Conservation (phyloP, 176 grass and related monocot species). For the Ampelocalamus luodianensis region DNA sequence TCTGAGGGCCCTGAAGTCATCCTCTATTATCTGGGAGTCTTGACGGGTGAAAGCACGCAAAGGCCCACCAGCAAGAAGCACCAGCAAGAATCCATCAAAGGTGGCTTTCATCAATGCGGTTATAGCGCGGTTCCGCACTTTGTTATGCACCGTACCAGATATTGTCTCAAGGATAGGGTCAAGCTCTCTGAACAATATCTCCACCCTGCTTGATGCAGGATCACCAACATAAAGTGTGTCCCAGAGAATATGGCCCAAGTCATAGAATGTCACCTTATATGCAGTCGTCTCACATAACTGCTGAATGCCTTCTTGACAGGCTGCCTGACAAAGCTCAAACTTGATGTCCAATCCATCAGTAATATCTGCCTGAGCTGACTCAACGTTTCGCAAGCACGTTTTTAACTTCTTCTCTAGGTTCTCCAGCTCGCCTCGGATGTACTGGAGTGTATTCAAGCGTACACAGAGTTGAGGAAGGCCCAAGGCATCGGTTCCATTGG, state of each 20-base stretch:
- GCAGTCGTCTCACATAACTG: constrained; percentile 88
- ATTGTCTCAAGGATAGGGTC: constrained; percentile 86
- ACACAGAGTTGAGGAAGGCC: constrained; percentile 83
- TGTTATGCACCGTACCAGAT: constrained; percentile 85
- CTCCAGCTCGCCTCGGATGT: constrained; percentile 76
- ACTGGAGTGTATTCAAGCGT: constrained; percentile 86
- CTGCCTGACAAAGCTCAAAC: constrained; percentile 76
- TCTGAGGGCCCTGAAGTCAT: constrained; percentile 80
- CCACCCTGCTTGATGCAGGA: constrained; percentile 66
- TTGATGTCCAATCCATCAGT: constrained; percentile 86
- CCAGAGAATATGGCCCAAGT: constrained; percentile 85
- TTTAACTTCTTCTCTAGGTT: constrained; percentile 93
- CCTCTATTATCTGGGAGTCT: constrained; percentile 73
- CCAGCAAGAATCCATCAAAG: constrained; percentile 92
- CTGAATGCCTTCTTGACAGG: constrained; percentile 88
- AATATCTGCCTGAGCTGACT: constrained; percentile 90
- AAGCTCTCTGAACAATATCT: constrained; percentile 70
- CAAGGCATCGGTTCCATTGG: constrained; percentile 66
- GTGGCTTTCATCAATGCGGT: constrained; percentile 93
- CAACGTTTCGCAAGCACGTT: constrained; percentile 90
- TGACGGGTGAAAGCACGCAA: constrained; percentile 74
- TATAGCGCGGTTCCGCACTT: constrained; percentile 82
- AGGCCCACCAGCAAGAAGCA: constrained; percentile 90
- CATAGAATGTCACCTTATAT: constrained; percentile 86
- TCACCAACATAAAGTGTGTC: constrained; percentile 83